Base-by-base conservation (phyloP, 306 rosid genomes). In the Geum urbanum region DNA sequence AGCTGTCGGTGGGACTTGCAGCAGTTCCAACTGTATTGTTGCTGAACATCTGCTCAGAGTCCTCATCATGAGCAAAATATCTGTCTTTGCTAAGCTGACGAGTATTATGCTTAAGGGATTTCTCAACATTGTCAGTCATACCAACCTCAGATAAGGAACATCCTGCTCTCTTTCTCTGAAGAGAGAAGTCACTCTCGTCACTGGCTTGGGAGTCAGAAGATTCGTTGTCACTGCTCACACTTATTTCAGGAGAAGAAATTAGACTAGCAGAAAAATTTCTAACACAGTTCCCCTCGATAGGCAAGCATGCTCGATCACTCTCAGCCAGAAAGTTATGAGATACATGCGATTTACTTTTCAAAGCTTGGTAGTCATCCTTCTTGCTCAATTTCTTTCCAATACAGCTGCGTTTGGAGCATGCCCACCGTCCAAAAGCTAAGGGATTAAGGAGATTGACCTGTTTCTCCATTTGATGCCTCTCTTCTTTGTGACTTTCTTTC, bases 381-480 rank as follows among this genome's bases (percentile, higher is more conserved):
- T 60, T 71, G 45, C 19, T 72, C 64, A 84, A 61, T 78, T 83
- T 83, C 72, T 83, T 80, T 22, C 73, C 81, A 54, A 77, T 70
- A 13, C 78, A 77, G 19, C 82, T 83, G 77, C 90, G 60, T 73
- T 86, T 86, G 55, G 85, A 86, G 78, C 84, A 76, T 3, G 62
- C 87, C 90, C 90, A 86, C 5, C 54, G 77, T 64, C 78, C 69
- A 51, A 86, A 66, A 63, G 66, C 64, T 67, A 83, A 83, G 8
- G 87, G 72, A 74, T 67, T 79, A 60, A 54, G 44, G 39, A 76
- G 57, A 76, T 71, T 76, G 50, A 47, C 67, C 55, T 63, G 85
- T 78, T 83, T 78, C 77, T 76, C 70, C 68, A 66, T 66, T 73
- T 68, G 60, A 47, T 64, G 70, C 50, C 70, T 80, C 35, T 57